Conservation (phyloP, 106 monocot genomes). For the Vanilla planifolia region DNA sequence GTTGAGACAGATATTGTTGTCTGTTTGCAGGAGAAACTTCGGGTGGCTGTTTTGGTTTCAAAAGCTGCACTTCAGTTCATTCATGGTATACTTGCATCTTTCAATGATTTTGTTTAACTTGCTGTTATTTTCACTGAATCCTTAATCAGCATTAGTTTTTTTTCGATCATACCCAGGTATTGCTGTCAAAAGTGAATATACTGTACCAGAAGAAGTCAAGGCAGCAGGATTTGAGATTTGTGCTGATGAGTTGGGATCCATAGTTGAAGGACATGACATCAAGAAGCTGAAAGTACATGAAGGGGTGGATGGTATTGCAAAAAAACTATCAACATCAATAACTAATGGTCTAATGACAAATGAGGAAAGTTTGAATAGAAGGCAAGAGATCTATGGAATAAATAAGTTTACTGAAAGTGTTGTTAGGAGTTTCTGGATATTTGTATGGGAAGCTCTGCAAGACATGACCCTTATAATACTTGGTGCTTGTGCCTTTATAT, state of each 20-base stretch:
- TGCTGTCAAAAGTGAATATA: slow-evolving; percentile 16
- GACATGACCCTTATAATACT: slow-evolving; percentile 41
- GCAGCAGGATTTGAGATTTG: slow-evolving; percentile 31
- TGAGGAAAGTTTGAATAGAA: slow-evolving; percentile 14
- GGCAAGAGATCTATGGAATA: slow-evolving; percentile 27
- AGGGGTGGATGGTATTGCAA: slow-evolving; percentile 19
- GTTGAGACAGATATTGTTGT: not conserved
- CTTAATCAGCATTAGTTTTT: too few relatives aligned
- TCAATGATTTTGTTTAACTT: not conserved
- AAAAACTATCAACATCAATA: slow-evolving; percentile 22
- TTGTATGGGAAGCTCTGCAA: slow-evolving; percentile 43
- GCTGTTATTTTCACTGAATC: not conserved
- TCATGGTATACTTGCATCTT: slow-evolving; percentile 13
- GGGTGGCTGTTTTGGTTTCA: slow-evolving; percentile 28
- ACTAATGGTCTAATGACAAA: slow-evolving; percentile 14
- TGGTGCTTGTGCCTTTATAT: slow-evolving; percentile 24
- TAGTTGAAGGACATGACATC: slow-evolving; percentile 32
- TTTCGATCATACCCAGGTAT: slow-evolving; percentile 6
- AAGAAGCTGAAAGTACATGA: slow-evolving; percentile 28
- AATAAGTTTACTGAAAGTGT: slow-evolving; percentile 36
- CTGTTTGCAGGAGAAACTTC: slow-evolving; percentile 27
- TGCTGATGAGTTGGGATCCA: slow-evolving; percentile 34
- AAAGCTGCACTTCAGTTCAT: slow-evolving; percentile 34
- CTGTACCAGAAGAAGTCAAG: slow-evolving; percentile 22
- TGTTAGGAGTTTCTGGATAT: slow-evolving; percentile 22